Evolutionary conservation across 306 rosid genomes (phyloP).

Genomic region (Cucumis sativus): Cucumber_9930_V3 NC_026657.2:237001-237500

Average conservation of each 20-base stretch:
- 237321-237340: neutral
- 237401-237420: no score
- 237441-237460: no score
- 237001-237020: constrained; percentile 42
- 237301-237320: neutral
- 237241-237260: neutral
- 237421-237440: no score
- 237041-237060: constrained; percentile 74
- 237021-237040: constrained; percentile 68
- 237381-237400: no score
- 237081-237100: constrained; percentile 28
- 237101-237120: neutral
- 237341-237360: no score
- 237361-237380: no score
- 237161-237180: neutral
- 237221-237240: neutral
- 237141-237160: neutral
- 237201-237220: neutral
- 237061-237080: constrained; percentile 52
- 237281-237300: neutral
- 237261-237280: neutral
- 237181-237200: neutral
- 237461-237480: no score
- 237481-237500: no score
- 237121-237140: neutral